Evolutionary conservation across 345 rosid genomes (phyloP).

Genomic region (Populus alba): DNA sequence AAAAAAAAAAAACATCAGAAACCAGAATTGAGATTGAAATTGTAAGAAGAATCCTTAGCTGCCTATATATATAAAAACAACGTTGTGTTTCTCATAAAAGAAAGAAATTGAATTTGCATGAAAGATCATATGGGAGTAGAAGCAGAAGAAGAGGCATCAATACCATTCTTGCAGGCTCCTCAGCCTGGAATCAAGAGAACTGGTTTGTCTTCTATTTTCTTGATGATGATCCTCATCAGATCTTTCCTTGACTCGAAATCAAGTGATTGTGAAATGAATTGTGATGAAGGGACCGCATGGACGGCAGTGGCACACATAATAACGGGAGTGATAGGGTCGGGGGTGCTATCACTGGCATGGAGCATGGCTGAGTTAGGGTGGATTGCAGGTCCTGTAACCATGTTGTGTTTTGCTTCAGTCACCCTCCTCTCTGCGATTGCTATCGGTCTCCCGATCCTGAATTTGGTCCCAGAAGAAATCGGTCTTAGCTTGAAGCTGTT

Average conservation of each 20-base stretch:
- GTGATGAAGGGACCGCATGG: slow-evolving; percentile 36
- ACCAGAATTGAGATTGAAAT: no score
- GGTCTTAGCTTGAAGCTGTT: slow-evolving; percentile 40
- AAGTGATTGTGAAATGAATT: no score
- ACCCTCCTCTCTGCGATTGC: slow-evolving; percentile 23
- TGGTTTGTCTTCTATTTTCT: background rate
- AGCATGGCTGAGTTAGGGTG: slow-evolving; percentile 32
- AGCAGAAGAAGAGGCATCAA: no score
- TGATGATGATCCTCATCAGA: no score
- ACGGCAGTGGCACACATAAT: slow-evolving; percentile 56
- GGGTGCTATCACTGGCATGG: slow-evolving; percentile 40
- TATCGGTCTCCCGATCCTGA: slow-evolving; percentile 24
- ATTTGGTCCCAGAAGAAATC: slow-evolving; percentile 19
- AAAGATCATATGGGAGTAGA: no score
- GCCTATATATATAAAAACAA: no score
- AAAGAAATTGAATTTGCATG: no score
- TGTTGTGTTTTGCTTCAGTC: slow-evolving; percentile 12
- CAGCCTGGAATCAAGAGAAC: slow-evolving; percentile 6
- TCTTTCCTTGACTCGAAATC: background rate
- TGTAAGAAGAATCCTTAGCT: no score
- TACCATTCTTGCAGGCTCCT: no score
- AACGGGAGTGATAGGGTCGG: slow-evolving; percentile 54
- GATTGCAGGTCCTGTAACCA: slow-evolving; percentile 27
- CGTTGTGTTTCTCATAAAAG: no score
- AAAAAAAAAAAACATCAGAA: no score